A percentile compares a stretch with the other conserved stretches of the same genome.
phyloP scores from a whole-genome alignment of 2,329 filamentous ascomycete species.

The Gremmenia infestans region DNA sequence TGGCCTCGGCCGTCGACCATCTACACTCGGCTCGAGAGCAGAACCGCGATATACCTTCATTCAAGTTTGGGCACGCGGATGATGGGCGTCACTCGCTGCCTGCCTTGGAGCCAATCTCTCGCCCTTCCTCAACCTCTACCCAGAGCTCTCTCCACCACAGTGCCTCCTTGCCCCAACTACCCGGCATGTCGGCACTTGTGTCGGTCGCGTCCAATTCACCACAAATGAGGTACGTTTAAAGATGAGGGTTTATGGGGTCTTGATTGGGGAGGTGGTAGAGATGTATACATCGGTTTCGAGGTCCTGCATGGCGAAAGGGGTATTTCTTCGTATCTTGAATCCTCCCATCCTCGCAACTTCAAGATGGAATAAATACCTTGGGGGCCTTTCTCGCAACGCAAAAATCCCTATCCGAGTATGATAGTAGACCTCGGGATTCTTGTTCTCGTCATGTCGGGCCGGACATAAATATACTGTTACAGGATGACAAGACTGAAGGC shows the following conservation, averaged over 20 bases:
- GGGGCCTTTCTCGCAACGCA: neutral
- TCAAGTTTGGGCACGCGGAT: constrained; percentile 41
- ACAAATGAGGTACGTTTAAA: constrained; percentile 42
- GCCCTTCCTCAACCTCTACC: constrained; percentile 48
- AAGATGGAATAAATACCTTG: neutral
- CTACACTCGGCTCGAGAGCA: constrained; percentile 42
- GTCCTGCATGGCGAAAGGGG: constrained; percentile 8
- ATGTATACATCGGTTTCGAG: neutral
- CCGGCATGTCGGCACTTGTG: constrained; percentile 54
- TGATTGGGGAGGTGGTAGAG: constrained; percentile 11
- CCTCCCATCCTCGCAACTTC: neutral
- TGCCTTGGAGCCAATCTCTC: constrained; percentile 45
- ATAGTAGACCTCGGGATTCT: constrained; percentile 3
- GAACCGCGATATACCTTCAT: constrained; percentile 40
- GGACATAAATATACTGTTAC: constrained; percentile 2
- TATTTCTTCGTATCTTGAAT: neutral
- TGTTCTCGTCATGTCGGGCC: constrained; percentile 21
- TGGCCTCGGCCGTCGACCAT: constrained; percentile 43
- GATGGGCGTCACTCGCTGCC: constrained; percentile 43
- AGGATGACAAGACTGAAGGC: neutral
- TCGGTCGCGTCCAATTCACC: constrained; percentile 47
- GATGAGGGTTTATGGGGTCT: neutral
- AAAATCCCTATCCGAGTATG: neutral
- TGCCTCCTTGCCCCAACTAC: constrained; percentile 40
- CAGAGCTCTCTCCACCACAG: constrained; percentile 39